These are phyloP conservation scores for Phytophthora tentaculata DNA, from an alignment of 352 stramenopile genomes.

Conservation along the genomic window DNA sequence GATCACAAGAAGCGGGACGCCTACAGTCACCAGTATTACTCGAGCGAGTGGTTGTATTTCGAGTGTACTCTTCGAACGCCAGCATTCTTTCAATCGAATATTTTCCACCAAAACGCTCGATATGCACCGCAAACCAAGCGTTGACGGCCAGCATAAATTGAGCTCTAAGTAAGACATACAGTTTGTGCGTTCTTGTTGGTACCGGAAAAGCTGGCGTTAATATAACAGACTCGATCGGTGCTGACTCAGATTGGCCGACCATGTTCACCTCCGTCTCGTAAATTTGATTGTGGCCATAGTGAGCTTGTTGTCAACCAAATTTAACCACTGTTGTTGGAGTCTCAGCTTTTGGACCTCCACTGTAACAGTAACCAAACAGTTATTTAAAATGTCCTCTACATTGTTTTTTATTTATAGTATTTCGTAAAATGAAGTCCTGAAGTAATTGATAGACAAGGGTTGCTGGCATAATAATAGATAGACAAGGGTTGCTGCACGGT, in stretches of 20 bases:
- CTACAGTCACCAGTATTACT: conserved; percentile 17
- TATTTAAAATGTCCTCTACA: too few relatives aligned
- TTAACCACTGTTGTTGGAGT: too few relatives aligned
- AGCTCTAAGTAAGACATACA: not conserved
- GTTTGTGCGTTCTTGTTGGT: not conserved
- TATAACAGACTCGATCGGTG: not conserved
- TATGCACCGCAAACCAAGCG: conserved; percentile 10
- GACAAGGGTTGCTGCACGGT: too few relatives aligned
- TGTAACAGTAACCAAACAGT: too few relatives aligned
- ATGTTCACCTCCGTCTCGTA: not conserved
- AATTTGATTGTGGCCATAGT: not conserved
- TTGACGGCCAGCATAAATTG: conserved; percentile 1
- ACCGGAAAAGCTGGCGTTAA: not conserved
- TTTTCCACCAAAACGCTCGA: conserved; percentile 27
- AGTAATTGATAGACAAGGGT: too few relatives aligned
- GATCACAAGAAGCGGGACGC: conserved; percentile 16
- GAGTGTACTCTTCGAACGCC: conserved; percentile 31
- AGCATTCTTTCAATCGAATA: conserved; percentile 34
- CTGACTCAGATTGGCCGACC: not conserved
- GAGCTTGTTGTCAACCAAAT: not conserved
- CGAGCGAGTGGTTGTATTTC: conserved; percentile 13
- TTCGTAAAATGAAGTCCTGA: too few relatives aligned
- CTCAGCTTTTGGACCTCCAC: too few relatives aligned
- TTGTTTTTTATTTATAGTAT: too few relatives aligned
- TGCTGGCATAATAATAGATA: too few relatives aligned